Base-by-base conservation (phyloP, 257 asterid genomes). In the Plantago elongata region DNA sequence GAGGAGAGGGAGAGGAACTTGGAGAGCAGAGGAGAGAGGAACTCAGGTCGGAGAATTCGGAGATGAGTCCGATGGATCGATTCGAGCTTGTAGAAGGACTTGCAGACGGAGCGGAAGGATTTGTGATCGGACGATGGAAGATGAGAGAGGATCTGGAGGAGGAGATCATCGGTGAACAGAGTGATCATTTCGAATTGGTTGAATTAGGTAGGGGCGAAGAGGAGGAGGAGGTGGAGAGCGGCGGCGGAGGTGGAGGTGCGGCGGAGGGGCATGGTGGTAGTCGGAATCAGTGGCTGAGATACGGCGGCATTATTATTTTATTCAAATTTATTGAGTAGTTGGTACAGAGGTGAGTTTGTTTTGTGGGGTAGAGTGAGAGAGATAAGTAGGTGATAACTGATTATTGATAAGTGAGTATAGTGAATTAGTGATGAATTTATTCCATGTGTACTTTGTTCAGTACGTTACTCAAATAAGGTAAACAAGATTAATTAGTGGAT, bases 81-180 rank as follows among this genome's bases (percentile, higher is more conserved):
- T 72, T 87, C 90, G 60, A 82, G 72, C 13, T 74, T 75, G 68
- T 62, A 27, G 81, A 86, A 82, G 11, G 74, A 5, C 46, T 68
- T 81, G 71, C 87, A 86, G 60, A 81, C 71, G 22, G 74, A 61
- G 9, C 92, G 95, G 83, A 86, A 73, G 9, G 92, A 66, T 78
- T 78, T 84, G 18, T 76, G 73, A 71, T 84, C 92, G 45, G 79
- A 67, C 37, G 57, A 77, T 52, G 61, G 5, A 13, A 86, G 67
- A 29, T 72, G 74, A 2, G 79, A 43, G 34, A 72, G 18, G 63
- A 84, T 78, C 49, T 72, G 74, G 27, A 75, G 45, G 67, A 84
- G 73, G 13, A 86, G 79, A 54, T 86, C 92, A 12, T 86, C 89
- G 0, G 77, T 67, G 49, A 81, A 77, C 62, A 76, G 64, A 16